Evolutionary conservation across 306 rosid genomes (phyloP).

Genomic region (Rosa lucieae): DNA sequence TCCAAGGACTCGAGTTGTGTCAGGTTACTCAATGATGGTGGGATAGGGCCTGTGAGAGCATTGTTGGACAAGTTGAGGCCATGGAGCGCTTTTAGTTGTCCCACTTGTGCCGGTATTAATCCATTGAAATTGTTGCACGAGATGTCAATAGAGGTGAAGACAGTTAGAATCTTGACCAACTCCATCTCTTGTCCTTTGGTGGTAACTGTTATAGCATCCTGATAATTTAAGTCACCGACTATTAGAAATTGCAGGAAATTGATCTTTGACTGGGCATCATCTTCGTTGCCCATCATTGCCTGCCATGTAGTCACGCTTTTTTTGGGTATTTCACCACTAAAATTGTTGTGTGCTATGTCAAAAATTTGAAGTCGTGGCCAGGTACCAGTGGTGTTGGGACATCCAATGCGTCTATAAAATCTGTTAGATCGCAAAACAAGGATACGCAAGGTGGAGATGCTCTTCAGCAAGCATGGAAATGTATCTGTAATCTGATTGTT

Average conservation of each 20-base stretch:
- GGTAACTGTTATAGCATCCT: conserved; percentile 23
- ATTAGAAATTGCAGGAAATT: too few relatives aligned
- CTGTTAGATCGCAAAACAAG: conserved; percentile 41
- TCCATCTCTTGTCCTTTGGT: conserved; percentile 29
- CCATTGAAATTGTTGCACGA: conserved; percentile 31
- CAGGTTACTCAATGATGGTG: conserved; percentile 4
- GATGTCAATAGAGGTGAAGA: conserved; percentile 38
- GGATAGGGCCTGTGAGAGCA: too few relatives aligned
- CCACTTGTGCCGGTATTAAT: conserved; percentile 21
- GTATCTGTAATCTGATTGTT: conserved; percentile 14
- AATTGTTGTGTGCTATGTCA: conserved; percentile 10
- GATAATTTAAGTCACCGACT: too few relatives aligned
- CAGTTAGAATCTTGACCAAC: conserved; percentile 24
- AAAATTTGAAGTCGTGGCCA: conserved; percentile 31
- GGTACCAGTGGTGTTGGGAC: conserved; percentile 6
- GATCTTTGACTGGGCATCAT: neutral
- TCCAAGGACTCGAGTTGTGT: conserved; percentile 35
- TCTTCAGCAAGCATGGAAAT: conserved; percentile 34
- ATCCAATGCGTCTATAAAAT: conserved; percentile 34
- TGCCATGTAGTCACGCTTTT: neutral
- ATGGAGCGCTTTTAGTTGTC: conserved; percentile 11
- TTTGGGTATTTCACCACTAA: neutral
- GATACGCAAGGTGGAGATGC: conserved; percentile 33
- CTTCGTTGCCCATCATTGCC: neutral
- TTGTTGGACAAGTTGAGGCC: conserved; percentile 35